phyloP scores from a whole-genome alignment of 2,329 filamentous ascomycete species.

The Lasiodiplodia gonubiensis region DNA sequence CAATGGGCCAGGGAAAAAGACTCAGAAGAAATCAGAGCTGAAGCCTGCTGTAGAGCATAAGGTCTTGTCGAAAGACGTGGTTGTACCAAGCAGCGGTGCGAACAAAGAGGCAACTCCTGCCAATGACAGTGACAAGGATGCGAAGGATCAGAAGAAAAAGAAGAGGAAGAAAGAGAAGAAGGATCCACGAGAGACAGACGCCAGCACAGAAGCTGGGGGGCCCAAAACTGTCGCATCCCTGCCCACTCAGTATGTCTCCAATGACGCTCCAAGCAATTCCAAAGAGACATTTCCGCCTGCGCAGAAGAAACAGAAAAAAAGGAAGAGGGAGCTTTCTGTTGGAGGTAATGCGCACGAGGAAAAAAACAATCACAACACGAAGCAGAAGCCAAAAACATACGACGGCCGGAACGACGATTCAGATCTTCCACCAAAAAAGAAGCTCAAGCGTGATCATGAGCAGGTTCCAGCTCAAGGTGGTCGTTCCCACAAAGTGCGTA shows the following conservation, averaged over 20 bases:
- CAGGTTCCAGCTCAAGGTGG: background rate
- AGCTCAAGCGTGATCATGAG: background rate
- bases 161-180: background rate
- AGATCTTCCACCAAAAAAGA: conserved; percentile 9
- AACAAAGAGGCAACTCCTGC: too few species aligned
- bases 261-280: background rate
- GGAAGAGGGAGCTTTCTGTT: background rate
- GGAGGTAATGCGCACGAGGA: background rate
- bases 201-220: background rate
- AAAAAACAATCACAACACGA: background rate
- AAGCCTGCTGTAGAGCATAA: too few species aligned
- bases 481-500: background rate
- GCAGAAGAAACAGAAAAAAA: background rate
- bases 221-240: background rate
- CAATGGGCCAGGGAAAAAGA: background rate
- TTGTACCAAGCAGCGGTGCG: too few species aligned
- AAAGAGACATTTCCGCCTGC: background rate
- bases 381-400: background rate
- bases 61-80: too few species aligned
- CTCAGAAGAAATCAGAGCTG: background rate
- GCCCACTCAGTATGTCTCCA: background rate
- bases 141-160: background rate
- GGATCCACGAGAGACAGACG: background rate
- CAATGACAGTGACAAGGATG: background rate
- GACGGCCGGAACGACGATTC: background rate